These are phyloP conservation scores for Paraphoma sp. DNA, from an alignment of 2,329 filamentous ascomycete species.

Conservation along the genomic window DNA sequence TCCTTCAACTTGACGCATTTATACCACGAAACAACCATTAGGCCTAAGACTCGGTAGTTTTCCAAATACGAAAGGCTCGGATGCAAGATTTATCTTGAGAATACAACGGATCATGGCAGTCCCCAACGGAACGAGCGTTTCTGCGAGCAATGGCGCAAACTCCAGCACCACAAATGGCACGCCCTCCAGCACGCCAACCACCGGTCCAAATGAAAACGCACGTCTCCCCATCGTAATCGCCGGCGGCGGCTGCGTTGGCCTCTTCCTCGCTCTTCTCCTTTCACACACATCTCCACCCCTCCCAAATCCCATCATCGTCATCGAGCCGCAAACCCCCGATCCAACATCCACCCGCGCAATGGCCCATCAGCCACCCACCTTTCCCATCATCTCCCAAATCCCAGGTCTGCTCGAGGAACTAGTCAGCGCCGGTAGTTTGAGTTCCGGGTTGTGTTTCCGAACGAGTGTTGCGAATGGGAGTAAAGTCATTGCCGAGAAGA, in stretches of 20 bases:
- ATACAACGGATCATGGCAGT: neutral
- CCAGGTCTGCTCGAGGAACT: conserved; percentile 47
- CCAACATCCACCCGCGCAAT: conserved; percentile 49
- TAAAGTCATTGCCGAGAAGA: conserved; percentile 36
- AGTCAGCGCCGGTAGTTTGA: conserved; percentile 30
- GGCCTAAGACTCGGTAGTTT: neutral
- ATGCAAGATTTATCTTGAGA: neutral
- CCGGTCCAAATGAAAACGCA: neutral
- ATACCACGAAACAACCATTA: too few species aligned
- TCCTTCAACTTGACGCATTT: too few species aligned
- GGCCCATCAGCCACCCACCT: conserved; percentile 51
- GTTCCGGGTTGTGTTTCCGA: conserved; percentile 37
- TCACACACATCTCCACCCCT: conserved; percentile 34
- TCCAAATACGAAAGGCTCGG: neutral
- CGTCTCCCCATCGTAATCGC: conserved; percentile 44
- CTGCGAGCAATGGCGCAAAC: neutral
- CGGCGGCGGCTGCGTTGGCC: conserved; percentile 51
- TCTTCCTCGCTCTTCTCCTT: conserved; percentile 50
- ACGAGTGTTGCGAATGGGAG: conserved; percentile 28
- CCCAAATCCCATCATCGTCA: conserved; percentile 42
- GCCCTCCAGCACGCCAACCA: conserved; percentile 1
- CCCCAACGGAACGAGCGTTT: neutral
- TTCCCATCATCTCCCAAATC: conserved; percentile 46
- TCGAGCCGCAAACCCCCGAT: conserved; percentile 34
- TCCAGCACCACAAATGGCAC: conserved; percentile 5